These are phyloP conservation scores for Lithospermum erythrorhizon DNA, from an alignment of 257 asterid species.

Conservation along the genomic window DNA sequence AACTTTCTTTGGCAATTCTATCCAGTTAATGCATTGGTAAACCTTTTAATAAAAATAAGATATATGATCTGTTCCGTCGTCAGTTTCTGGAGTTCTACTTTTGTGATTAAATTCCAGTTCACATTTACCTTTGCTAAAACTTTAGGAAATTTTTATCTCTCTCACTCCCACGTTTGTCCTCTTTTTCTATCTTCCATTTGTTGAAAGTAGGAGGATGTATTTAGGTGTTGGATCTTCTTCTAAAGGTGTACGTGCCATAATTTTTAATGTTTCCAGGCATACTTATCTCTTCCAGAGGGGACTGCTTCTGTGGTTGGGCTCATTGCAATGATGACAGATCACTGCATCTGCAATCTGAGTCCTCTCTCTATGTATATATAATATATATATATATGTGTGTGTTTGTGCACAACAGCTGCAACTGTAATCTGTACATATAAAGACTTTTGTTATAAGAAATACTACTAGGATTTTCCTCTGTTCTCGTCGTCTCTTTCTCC, in stretches of 20 bases:
- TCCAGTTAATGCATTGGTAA: too few relatives aligned
- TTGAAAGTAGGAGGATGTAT: neutral
- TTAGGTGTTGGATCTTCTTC: neutral
- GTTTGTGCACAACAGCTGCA: too few relatives aligned
- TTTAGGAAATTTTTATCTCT: too few relatives aligned
- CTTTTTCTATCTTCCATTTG: neutral
- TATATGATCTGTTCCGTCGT: too few relatives aligned
- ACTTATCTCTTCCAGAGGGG: slow-evolving; percentile 94
- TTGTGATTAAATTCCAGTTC: too few relatives aligned
- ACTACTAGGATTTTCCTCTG: neutral
- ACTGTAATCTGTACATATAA: too few relatives aligned
- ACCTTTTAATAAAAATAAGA: too few relatives aligned
- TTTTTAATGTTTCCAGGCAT: slow-evolving; percentile 55
- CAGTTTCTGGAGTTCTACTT: too few relatives aligned
- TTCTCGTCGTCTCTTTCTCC: neutral
- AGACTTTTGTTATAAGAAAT: too few relatives aligned
- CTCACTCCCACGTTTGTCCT: neutral
- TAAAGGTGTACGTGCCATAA: neutral
- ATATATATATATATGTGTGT: neutral
- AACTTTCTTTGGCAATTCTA: too few relatives aligned
- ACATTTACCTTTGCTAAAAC: too few relatives aligned
- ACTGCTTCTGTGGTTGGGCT: slow-evolving; percentile 87
- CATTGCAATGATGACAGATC: slow-evolving; percentile 96
- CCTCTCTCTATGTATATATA: neutral
- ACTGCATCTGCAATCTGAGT: slow-evolving; percentile 79